Percentiles rank a stretch among this genome's conserved stretches.
These are phyloP conservation scores for Fusarium brachygibbosum DNA, from an alignment of 2,329 filamentous ascomycete species.

Conservation along the genomic window DNA sequence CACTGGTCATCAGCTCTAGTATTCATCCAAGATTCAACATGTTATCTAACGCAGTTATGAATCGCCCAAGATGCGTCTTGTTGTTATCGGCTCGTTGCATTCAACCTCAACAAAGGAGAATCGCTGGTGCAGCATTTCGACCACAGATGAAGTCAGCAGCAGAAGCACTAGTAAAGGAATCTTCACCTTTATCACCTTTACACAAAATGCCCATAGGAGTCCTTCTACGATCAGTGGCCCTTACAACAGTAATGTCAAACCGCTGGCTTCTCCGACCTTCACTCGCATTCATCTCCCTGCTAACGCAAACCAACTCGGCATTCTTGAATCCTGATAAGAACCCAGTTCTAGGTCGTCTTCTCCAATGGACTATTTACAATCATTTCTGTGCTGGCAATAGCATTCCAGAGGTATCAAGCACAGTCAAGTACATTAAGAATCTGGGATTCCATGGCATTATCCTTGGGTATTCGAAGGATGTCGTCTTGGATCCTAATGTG, in stretches of 20 bases:
- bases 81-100: not conserved
- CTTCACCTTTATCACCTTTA: constrained; percentile 28
- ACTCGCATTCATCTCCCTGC: constrained; percentile 42
- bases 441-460: constrained; percentile 67
- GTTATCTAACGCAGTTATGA: not conserved
- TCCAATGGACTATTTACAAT: constrained; percentile 64
- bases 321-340: constrained; percentile 62
- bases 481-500: constrained; percentile 53
- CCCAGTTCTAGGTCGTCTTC: constrained; percentile 55
- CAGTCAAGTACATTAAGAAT: constrained; percentile 59
- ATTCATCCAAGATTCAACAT: constrained; percentile 5
- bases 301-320: constrained; percentile 47
- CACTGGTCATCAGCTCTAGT: rapidly evolving
- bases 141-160: constrained; percentile 11
- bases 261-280: constrained; percentile 45
- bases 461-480: constrained; percentile 66
- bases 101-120: not conserved
- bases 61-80: not conserved
- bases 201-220: constrained; percentile 44
- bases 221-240: constrained; percentile 44
- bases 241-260: constrained; percentile 50
- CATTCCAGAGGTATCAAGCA: constrained; percentile 60
- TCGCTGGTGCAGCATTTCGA: constrained; percentile 19
- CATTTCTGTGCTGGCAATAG: constrained; percentile 70
- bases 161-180: not conserved